Evolutionary conservation across 1,139 yeast species (phyloP), one percentile per base, ranked within the genome.

Genomic region (Protomyces arabidopsidicola): DNA sequence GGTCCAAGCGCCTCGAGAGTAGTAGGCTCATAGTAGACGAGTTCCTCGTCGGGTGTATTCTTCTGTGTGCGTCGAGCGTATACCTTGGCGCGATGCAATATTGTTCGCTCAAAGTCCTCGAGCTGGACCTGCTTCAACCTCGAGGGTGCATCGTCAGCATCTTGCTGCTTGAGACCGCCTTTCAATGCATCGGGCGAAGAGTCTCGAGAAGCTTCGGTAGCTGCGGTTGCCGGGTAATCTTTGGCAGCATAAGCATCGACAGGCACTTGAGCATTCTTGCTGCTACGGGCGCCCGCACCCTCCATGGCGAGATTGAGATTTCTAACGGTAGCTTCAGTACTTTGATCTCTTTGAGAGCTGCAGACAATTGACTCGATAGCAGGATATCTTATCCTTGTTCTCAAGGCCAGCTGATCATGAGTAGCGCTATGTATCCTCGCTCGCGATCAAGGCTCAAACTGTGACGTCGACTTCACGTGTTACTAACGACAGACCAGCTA

Each of bases 41-140:
- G 48, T 2, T 42, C 48, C 5, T n/a, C 48, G 4, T 42, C 48
- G 20, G 48, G 22, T 4, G 24, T 18, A 1, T 42, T 16, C 22
- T 18, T 18, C 48, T 42, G 48, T 6, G 48, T 16, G 20, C 48
- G 48, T n/a, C 48, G 48, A 5, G 48, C 48, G 16, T 16, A 18
- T 2, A 42, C 48, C 24, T 42, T 42, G 48, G 48, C 48, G 20
- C 48, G 48, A 42, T 36, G 53, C 24, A 58, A 31, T 20, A 51
- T 55, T 14, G 56, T 31, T 24, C 62, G 24, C 45, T 58, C 62
- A 42, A 58, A 58, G 45, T 58, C 62, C 22, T 20, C 62, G 18
- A 58, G 24, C 16, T 55, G 55, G 6, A 58, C 24, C 4, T 52
- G 56, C 45, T 51, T 55, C 36, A 58, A 42, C 16, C 34, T 4